Evolutionary conservation across 768 basidiomycete genomes (phyloP), one percentile per base, ranked within the genome.

Genomic region (Trametes cubensis): DNA sequence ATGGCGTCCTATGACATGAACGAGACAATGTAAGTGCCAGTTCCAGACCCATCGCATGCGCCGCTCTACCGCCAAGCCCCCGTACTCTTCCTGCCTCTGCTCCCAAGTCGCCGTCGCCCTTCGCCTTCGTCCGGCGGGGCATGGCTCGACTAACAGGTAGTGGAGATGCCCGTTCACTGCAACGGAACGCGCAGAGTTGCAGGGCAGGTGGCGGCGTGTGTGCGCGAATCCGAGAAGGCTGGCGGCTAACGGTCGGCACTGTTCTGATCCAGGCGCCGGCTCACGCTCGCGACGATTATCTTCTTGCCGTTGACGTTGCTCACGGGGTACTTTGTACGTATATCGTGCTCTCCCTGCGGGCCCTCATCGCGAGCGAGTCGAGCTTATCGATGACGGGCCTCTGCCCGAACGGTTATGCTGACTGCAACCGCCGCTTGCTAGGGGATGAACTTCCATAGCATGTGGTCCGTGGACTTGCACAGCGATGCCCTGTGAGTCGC

Each of bases 1-100:
- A 81, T 87, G 75, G 82, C 85, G 17, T 86, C 87, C 13, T 86
- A 89, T 70, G 84, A 89, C 65, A 89, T 86, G 86, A 90, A 90
- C 69, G 79, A 86, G 71, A 84, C 86, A 50, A 90, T 91, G 88
- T 83, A 68, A 42, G 80, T 71, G n/a, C 45, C 39, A 34, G 10
- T 62, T 62, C 52, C 53, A 15, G 21, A 42, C 18, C 13, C 14
- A 23, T 13, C 10, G 3, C 4, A 44, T 20, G 42, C 20, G 38
- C 14, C 14, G 39, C 45, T 26, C 23, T 25, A 23, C 23, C 40
- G 23, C 40, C 21, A 15, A 7, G 23, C 8, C 20, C 45, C 56
- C 20, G 21, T 39, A 6, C 23, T n/a, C 25, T 34, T 10, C 18
- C 23, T 28, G n/a, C 56, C 46, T 40, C 28, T 23, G 25, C 5